These are phyloP conservation scores for Solanum peruvianum DNA, from an alignment of 257 asterid genomes.

Conservation along the genomic window DNA sequence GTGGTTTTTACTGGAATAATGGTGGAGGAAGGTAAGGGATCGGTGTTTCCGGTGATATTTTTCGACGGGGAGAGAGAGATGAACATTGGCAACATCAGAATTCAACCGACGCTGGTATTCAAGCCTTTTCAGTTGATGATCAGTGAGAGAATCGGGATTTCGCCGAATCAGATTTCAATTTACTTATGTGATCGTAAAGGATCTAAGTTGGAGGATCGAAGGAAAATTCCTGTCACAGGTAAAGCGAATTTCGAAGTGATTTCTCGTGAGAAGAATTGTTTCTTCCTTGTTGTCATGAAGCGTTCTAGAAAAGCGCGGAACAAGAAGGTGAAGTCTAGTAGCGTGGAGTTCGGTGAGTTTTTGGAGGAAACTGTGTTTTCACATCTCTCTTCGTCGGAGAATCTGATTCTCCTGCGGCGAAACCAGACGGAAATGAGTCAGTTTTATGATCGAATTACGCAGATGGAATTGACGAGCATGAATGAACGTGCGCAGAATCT, in stretches of 20 bases:
- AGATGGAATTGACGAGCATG: constrained; percentile 1
- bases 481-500: constrained; percentile 7
- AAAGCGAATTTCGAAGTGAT: constrained; percentile 48
- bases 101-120: constrained; percentile 48
- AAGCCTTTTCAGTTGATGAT: constrained; percentile 70
- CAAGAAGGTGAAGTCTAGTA: constrained; percentile 31
- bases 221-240: constrained; percentile 52
- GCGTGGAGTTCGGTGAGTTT: constrained; percentile 23
- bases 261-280: constrained; percentile 42
- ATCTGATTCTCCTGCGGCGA: constrained; percentile 23
- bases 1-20: constrained; percentile 51
- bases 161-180: constrained; percentile 79
- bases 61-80: constrained; percentile 75
- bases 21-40: constrained; percentile 18
- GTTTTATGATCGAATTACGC: constrained; percentile 22
- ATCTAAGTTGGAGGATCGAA: constrained; percentile 31
- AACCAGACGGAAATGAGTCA: constrained; percentile 18
- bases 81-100: constrained; percentile 40
- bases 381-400: not conserved
- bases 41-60: constrained; percentile 58
- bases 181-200: constrained; percentile 36
- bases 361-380: constrained; percentile 33
- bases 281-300: constrained; percentile 61
- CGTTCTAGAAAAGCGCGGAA: constrained; percentile 48
- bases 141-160: constrained; percentile 70